Conservation (phyloP, 2,329 filamentous ascomycete genomes). For the Diatrype stigma region DNA sequence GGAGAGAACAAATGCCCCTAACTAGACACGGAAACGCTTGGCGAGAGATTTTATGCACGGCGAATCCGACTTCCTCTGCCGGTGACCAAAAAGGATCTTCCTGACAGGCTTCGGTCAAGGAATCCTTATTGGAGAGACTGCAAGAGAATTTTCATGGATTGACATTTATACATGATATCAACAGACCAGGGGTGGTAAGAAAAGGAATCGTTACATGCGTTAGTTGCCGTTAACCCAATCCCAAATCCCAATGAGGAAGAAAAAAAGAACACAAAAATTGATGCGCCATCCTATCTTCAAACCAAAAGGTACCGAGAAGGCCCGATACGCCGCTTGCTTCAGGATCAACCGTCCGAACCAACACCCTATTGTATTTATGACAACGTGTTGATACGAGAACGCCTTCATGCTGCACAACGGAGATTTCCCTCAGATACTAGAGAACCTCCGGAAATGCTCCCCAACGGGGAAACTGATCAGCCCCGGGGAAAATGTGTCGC, state of each 20-base stretch:
- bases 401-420: no score
- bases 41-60: background rate
- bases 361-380: no score
- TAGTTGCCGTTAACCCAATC: background rate
- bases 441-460: no score
- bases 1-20: background rate
- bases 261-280: no score
- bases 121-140: no score
- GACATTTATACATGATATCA: background rate
- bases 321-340: background rate
- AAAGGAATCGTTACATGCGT: background rate
- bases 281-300: no score
- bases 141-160: background rate
- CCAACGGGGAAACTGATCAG: no score
- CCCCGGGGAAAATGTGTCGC: no score
- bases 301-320: background rate
- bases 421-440: no score
- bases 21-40: background rate
- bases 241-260: no score
- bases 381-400: background rate
- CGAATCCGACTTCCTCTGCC: background rate
- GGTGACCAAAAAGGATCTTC: background rate
- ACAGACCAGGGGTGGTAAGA: background rate
- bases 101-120: background rate
- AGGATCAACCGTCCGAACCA: background rate